Conservation (phyloP, 2,329 filamentous ascomycete genomes). For the Ascochyta viciae-villosae region DNA sequence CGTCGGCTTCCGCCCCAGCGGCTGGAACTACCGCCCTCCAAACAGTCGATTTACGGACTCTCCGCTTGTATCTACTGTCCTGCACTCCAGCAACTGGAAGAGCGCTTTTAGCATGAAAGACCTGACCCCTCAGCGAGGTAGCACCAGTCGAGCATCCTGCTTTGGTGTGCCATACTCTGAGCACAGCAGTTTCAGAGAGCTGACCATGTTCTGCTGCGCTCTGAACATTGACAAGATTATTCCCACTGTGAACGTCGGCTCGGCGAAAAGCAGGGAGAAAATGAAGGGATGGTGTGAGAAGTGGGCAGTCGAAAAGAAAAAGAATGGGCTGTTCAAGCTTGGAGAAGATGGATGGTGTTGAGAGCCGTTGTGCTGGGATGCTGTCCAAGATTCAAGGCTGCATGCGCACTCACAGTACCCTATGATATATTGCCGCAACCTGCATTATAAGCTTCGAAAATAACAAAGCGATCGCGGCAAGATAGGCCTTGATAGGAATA, state of each 20-base stretch:
- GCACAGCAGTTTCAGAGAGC: constrained; percentile 91
- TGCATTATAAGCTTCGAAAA: not conserved
- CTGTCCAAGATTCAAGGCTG: no score
- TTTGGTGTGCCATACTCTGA: constrained; percentile 96
- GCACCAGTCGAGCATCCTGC: constrained; percentile 80
- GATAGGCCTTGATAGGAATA: not conserved
- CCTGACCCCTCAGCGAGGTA: constrained; percentile 81
- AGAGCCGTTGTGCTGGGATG: not conserved
- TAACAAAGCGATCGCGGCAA: not conserved
- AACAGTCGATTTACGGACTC: constrained; percentile 67
- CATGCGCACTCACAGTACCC: no score
- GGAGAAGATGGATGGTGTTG: constrained; percentile 30
- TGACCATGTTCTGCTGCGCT: constrained; percentile 91
- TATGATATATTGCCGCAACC: not conserved
- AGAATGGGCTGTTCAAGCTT: constrained; percentile 63
- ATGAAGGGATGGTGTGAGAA: constrained; percentile 72
- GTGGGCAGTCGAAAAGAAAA: constrained; percentile 68
- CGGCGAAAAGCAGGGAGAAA: constrained; percentile 66
- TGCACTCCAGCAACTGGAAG: constrained; percentile 76
- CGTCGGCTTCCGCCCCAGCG: constrained; percentile 89
- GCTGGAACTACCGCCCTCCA: constrained; percentile 89
- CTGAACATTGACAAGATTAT: constrained; percentile 88
- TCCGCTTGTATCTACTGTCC: constrained; percentile 68
- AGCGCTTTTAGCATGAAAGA: constrained; percentile 75
- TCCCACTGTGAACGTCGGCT: constrained; percentile 89